Percentiles rank a stretch among this genome's conserved stretches.
phyloP scores from a whole-genome alignment of 257 asterid species.

The Euphrasia confusa region DNA sequence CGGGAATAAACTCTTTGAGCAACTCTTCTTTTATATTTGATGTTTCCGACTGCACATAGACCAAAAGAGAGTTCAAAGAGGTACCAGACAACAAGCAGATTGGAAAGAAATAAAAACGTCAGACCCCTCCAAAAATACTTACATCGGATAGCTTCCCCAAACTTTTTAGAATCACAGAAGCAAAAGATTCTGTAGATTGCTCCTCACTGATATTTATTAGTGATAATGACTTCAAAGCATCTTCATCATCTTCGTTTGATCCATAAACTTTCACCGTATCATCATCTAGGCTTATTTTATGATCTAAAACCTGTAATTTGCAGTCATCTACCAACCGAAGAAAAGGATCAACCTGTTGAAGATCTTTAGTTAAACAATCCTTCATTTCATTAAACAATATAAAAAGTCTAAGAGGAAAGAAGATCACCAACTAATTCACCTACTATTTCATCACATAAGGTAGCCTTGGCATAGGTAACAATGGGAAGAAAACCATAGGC shows the following conservation, averaged over 20 bases:
- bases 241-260: constrained; percentile 72
- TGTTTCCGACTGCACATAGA: constrained; percentile 45
- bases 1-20: constrained; percentile 69
- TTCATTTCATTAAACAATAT: constrained; percentile 20
- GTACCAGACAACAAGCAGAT: constrained; percentile 12
- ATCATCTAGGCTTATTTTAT: constrained; percentile 29
- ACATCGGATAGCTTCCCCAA: constrained; percentile 47
- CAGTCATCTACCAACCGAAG: constrained; percentile 64
- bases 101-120: neutral
- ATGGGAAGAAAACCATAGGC: constrained; percentile 54
- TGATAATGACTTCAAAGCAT: constrained; percentile 52
- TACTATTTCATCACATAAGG: constrained; percentile 55
- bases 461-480: constrained; percentile 53
- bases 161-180: constrained; percentile 49
- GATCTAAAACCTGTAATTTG: constrained; percentile 55
- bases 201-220: constrained; percentile 40
- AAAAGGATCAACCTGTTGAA: constrained; percentile 66
- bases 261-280: constrained; percentile 43
- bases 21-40: constrained; percentile 48
- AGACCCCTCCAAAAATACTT: constrained; percentile 12
- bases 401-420: constrained; percentile 23
- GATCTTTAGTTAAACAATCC: constrained; percentile 22
- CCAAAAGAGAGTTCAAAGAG: constrained; percentile 10
- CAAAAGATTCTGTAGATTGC: constrained; percentile 57
- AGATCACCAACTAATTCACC: constrained; percentile 23